Conservation (phyloP, 2,329 filamentous ascomycete species). For the Ophiostoma piceae region DNA sequence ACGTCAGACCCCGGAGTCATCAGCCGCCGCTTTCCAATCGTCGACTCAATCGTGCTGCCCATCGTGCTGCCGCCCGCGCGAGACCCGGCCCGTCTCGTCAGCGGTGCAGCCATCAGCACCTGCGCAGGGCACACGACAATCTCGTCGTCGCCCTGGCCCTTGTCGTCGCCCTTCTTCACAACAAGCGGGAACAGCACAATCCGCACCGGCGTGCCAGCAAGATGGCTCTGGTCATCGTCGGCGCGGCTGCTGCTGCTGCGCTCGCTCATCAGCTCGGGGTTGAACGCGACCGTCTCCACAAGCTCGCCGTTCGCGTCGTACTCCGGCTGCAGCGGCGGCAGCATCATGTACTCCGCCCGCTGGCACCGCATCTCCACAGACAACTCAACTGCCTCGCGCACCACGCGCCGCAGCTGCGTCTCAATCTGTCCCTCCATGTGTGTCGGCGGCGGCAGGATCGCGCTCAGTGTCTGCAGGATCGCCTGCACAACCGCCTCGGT, state of each 20-base stretch:
- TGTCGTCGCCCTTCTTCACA: slow-evolving; percentile 90
- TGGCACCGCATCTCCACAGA: slow-evolving; percentile 97
- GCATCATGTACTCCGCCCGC: slow-evolving; percentile 96
- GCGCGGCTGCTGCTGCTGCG: slow-evolving; percentile 57
- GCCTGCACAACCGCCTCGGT: slow-evolving; percentile 94
- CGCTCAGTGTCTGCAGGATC: slow-evolving; percentile 76
- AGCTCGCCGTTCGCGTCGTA: slow-evolving; percentile 93
- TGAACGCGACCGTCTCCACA: slow-evolving; percentile 81
- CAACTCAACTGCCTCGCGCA: slow-evolving; percentile 81
- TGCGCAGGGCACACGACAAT: slow-evolving; percentile 94
- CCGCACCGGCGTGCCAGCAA: slow-evolving; percentile 73
- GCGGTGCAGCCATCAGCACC: slow-evolving; percentile 66
- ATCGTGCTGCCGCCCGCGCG: slow-evolving; percentile 29
- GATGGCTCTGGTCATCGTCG: slow-evolving; percentile 33
- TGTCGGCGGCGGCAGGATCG: slow-evolving; percentile 79
- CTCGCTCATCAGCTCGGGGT: slow-evolving; percentile 91
- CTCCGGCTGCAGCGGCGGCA: slow-evolving; percentile 87
- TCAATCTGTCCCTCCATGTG: slow-evolving; percentile 76
- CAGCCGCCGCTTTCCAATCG: slow-evolving; percentile 31
- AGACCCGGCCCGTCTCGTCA: slow-evolving; percentile 30
- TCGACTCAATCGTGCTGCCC: slow-evolving; percentile 23
- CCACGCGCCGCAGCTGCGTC: slow-evolving; percentile 77
- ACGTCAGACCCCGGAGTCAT: slow-evolving; percentile 49
- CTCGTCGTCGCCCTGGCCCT: slow-evolving; percentile 82
- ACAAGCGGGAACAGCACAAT: slow-evolving; percentile 94